Base-by-base conservation (phyloP, 2,329 filamentous ascomycete species). In the Hypoxylon sp. region DNA sequence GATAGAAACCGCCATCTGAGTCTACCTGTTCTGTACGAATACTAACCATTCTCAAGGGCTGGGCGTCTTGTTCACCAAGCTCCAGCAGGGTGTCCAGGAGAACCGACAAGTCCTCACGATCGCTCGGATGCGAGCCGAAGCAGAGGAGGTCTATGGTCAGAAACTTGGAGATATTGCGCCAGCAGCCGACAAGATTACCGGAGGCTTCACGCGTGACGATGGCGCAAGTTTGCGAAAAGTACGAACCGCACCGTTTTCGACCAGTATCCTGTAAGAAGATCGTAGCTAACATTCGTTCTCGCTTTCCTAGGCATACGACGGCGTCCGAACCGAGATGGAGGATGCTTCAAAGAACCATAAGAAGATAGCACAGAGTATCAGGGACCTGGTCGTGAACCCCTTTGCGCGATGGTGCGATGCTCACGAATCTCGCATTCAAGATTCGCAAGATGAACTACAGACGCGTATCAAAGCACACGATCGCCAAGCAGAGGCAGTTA, bases 321-420 rank as follows among this genome's bases (percentile, higher is more conserved):
- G 95, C 69, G 91, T 98, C 71, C 92, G 93, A 69, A 88, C 85
- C 61, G 94, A 97, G 80, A 97, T 98, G 94, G 87, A 93, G 71
- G 92, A 97, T 76, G 94, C 94, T 24, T 84, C 93, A 55, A 91
- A 90, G 73, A 97, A 89, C 78, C 96, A 99, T 84, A 91, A 90
- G 77, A 97, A 97, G 82, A 98, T 99, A 70, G 93, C 94, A 42
- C 93, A 93, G 76, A 97, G 93, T 78, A 98, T 99, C 75, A 91
- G 95, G 69, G 95, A 99, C 78, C 87, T 99, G 16, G 96, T 99
- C 52, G 91, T 99, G 24, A 92, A 91, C 73, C 96, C 96, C 6
- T 99, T 99, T 80, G 88, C 93, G 64, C 90, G 93, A 75, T 99
- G 96, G 96, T 97, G 94, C 81, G 95, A 97, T 73, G 91, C 95